phyloP scores from a whole-genome alignment of 1,284 basidiomycete species.

The Apiotrichum montevideense region DNA sequence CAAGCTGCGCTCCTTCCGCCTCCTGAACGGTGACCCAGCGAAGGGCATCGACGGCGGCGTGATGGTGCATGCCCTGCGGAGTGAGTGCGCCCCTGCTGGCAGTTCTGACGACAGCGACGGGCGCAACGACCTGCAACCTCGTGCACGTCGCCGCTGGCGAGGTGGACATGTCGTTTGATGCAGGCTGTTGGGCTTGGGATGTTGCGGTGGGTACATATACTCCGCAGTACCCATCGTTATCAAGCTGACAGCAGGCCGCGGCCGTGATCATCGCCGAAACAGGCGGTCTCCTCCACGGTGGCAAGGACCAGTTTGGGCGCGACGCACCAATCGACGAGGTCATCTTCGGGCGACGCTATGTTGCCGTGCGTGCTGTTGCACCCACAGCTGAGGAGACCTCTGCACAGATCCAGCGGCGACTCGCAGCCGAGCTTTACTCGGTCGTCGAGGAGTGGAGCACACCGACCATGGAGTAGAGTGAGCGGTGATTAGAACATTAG shows the following conservation, averaged over 20 bases:
- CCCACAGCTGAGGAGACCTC: slow-evolving; percentile 54
- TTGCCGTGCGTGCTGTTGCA: slow-evolving; percentile 55
- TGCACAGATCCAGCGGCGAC: slow-evolving; percentile 66
- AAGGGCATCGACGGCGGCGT: slow-evolving; percentile 66
- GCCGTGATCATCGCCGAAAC: slow-evolving; percentile 86
- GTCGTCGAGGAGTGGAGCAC: slow-evolving; percentile 62
- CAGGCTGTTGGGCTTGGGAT: slow-evolving; percentile 62
- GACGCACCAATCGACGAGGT: slow-evolving; percentile 58
- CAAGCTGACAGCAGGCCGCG: slow-evolving; percentile 56
- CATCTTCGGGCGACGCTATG: slow-evolving; percentile 73
- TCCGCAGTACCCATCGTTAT: no score
- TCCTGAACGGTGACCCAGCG: slow-evolving; percentile 67
- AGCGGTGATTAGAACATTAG: no score
- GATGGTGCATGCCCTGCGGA: slow-evolving; percentile 80
- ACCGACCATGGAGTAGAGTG: slow-evolving; percentile 13
- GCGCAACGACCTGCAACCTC: slow-evolving; percentile 76
- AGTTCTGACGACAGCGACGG: slow-evolving; percentile 49
- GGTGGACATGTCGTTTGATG: slow-evolving; percentile 61
- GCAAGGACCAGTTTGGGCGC: slow-evolving; percentile 53
- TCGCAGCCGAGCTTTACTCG: slow-evolving; percentile 75
- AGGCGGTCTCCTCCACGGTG: slow-evolving; percentile 66
- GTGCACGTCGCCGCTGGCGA: slow-evolving; percentile 75
- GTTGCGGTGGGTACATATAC: slow-evolving; percentile 64
- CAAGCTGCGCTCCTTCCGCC: slow-evolving; percentile 65
- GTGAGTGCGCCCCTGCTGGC: slow-evolving; percentile 15